Percentiles rank a stretch among this genome's conserved stretches.
phyloP scores from a whole-genome alignment of 2,329 filamentous ascomycete genomes.

The Ophiostoma pallidulum region DNA sequence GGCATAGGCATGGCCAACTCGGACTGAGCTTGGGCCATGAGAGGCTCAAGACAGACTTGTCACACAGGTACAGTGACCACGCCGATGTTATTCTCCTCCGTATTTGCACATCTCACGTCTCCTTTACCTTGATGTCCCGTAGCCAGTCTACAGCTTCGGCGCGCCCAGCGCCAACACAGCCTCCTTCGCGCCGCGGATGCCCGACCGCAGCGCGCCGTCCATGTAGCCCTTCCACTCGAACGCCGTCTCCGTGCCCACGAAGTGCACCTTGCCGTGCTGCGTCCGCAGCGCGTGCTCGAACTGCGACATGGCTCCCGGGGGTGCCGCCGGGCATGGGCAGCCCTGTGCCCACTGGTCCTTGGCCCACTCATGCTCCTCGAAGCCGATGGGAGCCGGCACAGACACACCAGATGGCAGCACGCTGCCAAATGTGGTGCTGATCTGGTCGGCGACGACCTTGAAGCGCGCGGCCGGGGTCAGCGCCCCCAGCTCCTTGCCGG shows the following conservation, averaged over 20 bases:
- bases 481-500: constrained; percentile 25
- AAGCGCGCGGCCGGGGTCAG: constrained; percentile 11
- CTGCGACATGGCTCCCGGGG: constrained; percentile 10
- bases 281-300: constrained; percentile 23
- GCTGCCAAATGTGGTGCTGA: not conserved
- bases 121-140: not conserved
- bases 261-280: constrained; percentile 29
- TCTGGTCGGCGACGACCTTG: not conserved
- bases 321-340: constrained; percentile 10
- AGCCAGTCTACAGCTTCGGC: constrained; percentile 4
- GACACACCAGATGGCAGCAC: too few relatives aligned
- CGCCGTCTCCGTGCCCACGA: constrained; percentile 45
- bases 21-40: too few relatives aligned
- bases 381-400: constrained; percentile 4
- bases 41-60: too few relatives aligned
- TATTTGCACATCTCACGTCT: too few relatives aligned
- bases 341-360: constrained; percentile 12
- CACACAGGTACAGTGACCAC: too few relatives aligned
- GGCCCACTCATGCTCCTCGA: constrained; percentile 10
- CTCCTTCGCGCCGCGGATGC: constrained; percentile 38
- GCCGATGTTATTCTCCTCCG: too few relatives aligned
- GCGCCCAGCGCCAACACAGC: constrained; percentile 20
- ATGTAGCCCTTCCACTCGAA: constrained; percentile 48
- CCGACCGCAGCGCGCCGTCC: constrained; percentile 45
- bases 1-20: too few relatives aligned